Evolutionary conservation across 2,329 filamentous ascomycete genomes (phyloP).

Genomic region (Nigrospora oryzae): DNA sequence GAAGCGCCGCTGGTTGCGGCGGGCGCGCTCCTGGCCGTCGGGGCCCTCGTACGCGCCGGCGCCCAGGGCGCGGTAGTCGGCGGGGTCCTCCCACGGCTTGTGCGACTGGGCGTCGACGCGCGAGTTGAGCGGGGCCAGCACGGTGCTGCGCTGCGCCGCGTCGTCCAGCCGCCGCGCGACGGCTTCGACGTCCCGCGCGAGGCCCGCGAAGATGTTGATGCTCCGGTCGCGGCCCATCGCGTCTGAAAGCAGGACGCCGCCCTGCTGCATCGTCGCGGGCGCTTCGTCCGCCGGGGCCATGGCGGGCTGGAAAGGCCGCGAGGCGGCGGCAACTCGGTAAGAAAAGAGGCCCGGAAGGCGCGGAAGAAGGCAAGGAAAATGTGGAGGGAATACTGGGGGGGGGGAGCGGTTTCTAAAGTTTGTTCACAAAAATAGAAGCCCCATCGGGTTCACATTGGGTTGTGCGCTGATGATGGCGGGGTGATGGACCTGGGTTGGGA

Average conservation of each 20-base stretch:
- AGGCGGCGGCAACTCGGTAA: too few relatives aligned
- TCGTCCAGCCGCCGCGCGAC: conserved; percentile 63
- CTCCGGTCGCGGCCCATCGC: conserved; percentile 70
- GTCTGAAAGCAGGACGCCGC: conserved; percentile 67
- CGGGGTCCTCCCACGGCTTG: conserved; percentile 78
- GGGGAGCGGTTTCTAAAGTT: too few relatives aligned
- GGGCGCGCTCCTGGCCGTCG: conserved; percentile 67
- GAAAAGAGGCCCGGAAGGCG: too few relatives aligned
- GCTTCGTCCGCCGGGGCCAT: too few relatives aligned
- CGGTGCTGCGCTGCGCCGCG: conserved; percentile 61
- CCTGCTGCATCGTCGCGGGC: conserved; percentile 15
- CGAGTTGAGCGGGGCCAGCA: conserved; percentile 80
- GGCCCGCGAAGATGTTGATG: conserved; percentile 77
- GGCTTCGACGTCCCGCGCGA: conserved; percentile 67
- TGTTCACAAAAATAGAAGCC: too few relatives aligned
- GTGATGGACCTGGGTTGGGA: too few relatives aligned
- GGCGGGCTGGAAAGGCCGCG: too few relatives aligned
- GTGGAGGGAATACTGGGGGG: too few relatives aligned
- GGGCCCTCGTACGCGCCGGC: conserved; percentile 66
- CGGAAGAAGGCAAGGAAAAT: too few relatives aligned
- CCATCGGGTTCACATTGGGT: too few relatives aligned
- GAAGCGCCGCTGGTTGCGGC: conserved; percentile 68
- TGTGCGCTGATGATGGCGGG: too few relatives aligned
- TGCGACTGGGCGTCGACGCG: conserved; percentile 69
- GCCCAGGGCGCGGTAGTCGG: conserved; percentile 62